These are phyloP conservation scores for Protea cynaroides DNA, from an alignment of 164 flowering plant genomes.

Conservation along the genomic window DNA sequence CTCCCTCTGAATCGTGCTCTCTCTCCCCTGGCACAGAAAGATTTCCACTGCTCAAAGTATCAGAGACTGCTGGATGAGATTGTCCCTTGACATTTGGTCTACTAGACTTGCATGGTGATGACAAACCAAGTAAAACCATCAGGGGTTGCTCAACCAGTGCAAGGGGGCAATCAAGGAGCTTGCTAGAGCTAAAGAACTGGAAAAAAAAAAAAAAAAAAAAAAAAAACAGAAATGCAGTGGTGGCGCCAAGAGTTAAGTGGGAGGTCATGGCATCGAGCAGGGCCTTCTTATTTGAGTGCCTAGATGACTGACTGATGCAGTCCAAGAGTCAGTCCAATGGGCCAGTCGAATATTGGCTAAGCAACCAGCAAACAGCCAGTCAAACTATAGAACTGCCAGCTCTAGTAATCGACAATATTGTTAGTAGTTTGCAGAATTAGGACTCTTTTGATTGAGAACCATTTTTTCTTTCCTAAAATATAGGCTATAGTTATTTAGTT, in stretches of 20 bases:
- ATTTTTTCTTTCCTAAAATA: too few relatives aligned
- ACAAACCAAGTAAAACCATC: slow-evolving; percentile 71
- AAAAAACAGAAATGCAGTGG: slow-evolving; percentile 1
- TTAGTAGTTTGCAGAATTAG: too few relatives aligned
- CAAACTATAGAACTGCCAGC: too few relatives aligned
- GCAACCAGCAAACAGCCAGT: too few relatives aligned
- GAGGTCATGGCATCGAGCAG: slow-evolving; percentile 39
- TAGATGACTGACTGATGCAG: too few relatives aligned
- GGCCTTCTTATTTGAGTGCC: too few relatives aligned
- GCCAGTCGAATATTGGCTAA: too few relatives aligned
- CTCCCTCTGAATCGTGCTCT: slow-evolving; percentile 8
- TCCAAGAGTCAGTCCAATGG: too few relatives aligned
- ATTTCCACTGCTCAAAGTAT: slow-evolving; percentile 61
- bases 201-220: too few relatives aligned
- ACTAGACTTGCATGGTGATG: slow-evolving; percentile 63
- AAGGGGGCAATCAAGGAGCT: slow-evolving; percentile 51
- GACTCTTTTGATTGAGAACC: too few relatives aligned
- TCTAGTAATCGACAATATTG: too few relatives aligned
- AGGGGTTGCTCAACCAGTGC: slow-evolving; percentile 54
- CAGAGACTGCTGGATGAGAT: slow-evolving; percentile 71
- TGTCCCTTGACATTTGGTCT: slow-evolving; percentile 67
- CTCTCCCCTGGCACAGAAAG: slow-evolving; percentile 61
- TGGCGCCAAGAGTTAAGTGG: slow-evolving; percentile 21
- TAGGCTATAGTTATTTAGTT: too few relatives aligned
- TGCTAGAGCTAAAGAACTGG: neutral